Base-by-base conservation (phyloP, 2,329 filamentous ascomycete species). In the Fusarium bulbicola region DNA sequence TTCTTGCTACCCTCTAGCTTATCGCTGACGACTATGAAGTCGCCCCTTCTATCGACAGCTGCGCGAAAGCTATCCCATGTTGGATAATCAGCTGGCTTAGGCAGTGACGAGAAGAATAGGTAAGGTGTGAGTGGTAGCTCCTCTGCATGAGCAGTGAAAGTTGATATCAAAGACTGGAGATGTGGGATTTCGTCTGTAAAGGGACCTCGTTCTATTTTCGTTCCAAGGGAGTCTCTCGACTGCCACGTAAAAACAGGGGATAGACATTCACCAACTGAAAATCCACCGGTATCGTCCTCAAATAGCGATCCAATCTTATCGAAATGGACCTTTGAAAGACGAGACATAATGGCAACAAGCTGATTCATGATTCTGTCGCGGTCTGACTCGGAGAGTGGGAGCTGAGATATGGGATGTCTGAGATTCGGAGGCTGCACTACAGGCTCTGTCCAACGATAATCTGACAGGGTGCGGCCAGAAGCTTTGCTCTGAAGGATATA, bases 401-500 rank as follows among this genome's bases (percentile, higher is more conserved):
- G 24, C 10, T 18, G 50, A 1, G 5, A 21, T 7, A 37, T 28
- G 3, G 10, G 14, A 13, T 37, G 4, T 7, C 8, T 28, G 14
- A 28, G 6, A n/a, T 37, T 37, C 5, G 57, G 50, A 28, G 50
- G 57, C 30, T 52, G 59, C 13, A 53, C 21, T 46, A 28, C 39
- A 12, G 47, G 2, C 26, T 70, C 40, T 5, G 40, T 43, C 76
- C 72, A 77, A 58, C 64, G 57, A 21, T 78, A 78, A 24, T 69
- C 63, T 13, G 65, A 69, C 5, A 77, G 46, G 13, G 66, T 40
- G 7, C 69, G 69, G 3, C 76, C 74, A 39, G 56, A 5, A 28
- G 74, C 76, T 37, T 74, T 77, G 40, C 74, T 74, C 64, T 71
- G 66, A 39, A 78, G 74, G n/a, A 77, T 76, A 45, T 76, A 78